Evolutionary conservation across 1,139 yeast species (phyloP), one percentile per base, ranked within the genome.

Genomic region (Debaryomycetaceae sp.): DNA sequence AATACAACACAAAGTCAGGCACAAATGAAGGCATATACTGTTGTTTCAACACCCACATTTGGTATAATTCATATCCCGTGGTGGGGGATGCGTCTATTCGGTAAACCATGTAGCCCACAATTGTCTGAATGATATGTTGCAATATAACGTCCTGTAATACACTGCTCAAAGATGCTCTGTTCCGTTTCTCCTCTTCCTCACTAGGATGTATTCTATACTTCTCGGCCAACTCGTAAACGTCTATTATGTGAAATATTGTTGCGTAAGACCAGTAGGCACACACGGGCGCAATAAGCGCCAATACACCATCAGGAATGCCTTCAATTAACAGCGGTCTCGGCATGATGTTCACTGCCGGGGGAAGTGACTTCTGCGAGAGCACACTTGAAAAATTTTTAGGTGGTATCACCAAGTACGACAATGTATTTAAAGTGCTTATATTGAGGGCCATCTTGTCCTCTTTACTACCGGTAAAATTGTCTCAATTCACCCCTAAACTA

Each of bases 161-260:
- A 44, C 85, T 86, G 7, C 57, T 44, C 45, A 83, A 65, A 0
- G 87, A 63, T 11, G 89, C 97, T 60, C 81, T 87, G 64, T 93
- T 93, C 53, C 95, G 77, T 43, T 78, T 63, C 40, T 73, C 60
- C 46, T 89, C 89, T 62, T 91, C 98, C 55, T 85, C 95, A 40
- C 91, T 83, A 17, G 98, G 93, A 62, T 93, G 99, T 44, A 93
- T 88, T 51, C 98, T 75, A 66, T 87, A 89, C 61, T 78, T 72
- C 56, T 87, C 96, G 37, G 93, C 88, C 54, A 88, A 67, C 59
- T 88, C 79, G 53, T 77, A 80, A 39, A 76, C 77, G 60, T 91
- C 98, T 41, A 91, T 68, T 8, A 85, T 49, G 60, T 87, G 90
- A 75, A 88, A 93, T 47, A 87, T 65, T 34, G 78, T 59, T 5